Evolutionary conservation across 73 alveolate genomes (phyloP), one percentile per base, ranked within the genome.

Genomic region (Strombidium stylifer): DNA sequence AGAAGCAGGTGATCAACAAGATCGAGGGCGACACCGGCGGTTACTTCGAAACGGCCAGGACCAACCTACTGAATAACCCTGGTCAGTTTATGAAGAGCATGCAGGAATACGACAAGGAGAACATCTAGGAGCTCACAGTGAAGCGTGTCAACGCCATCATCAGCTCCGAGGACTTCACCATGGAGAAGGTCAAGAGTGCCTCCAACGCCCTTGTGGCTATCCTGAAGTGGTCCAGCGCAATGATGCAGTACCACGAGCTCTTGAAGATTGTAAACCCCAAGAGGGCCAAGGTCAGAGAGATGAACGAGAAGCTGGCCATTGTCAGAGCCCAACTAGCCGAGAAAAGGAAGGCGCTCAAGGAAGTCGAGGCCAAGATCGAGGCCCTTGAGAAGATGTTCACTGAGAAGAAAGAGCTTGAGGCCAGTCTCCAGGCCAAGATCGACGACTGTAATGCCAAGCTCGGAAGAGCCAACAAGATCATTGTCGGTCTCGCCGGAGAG

Each of bases 381-480:
- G 67, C 71, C 35, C 92, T 91, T 30, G 93, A 91, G 69, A 61
- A 85, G 12, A 87, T 73, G 87, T 58, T 51, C 62, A 84, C 80
- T 58, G 84, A 57, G 47, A 74, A 67, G 46, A 62, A 69, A 3
- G 80, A 84, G 48, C 73, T 64, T 15, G 89, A 84, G 36, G 78
- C 69, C 7, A 49, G 75, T 56, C 73, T 84, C 34, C 28, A 55
- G 31, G 58, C 58, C 46, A 55, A 77, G 37, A 76, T 84, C 52
- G 69, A 78, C 21, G 94, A 90, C 12, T 93, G 99, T 79, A 74
- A 85, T 61, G 87, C 74, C 84, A 97, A 97, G 83, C 86, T 97
- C 44, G 98, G 84, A 50, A 88, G 99, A 68, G 99, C 99, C 14
- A 93, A 91, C 53, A 96, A 93, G 58, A 89, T 95, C 65, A 93